Evolutionary conservation across 495 filamentous ascomycete species (phyloP).

Genomic region (Penicilliopsis zonata): DNA sequence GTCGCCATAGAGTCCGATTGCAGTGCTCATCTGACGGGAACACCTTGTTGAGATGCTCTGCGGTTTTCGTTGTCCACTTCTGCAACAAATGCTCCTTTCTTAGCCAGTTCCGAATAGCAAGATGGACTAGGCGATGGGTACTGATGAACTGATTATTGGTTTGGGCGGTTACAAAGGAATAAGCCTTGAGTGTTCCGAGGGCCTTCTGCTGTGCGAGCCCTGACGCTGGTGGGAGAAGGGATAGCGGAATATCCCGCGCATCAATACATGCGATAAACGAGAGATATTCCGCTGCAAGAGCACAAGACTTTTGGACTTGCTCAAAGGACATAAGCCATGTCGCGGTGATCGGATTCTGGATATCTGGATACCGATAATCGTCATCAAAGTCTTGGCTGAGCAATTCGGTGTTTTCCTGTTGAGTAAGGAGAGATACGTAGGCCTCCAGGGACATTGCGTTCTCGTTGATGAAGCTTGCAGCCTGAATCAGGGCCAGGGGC

Average conservation of each 20-base stretch:
- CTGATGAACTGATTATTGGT: constrained; percentile 5
- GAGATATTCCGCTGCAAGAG: constrained; percentile 26
- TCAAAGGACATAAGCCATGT: constrained; percentile 40
- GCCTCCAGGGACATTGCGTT: constrained; percentile 12
- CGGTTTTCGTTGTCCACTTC: constrained; percentile 5
- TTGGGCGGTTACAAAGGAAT: constrained; percentile 16
- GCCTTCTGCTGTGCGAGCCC: constrained; percentile 11
- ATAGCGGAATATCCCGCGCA: constrained; percentile 26
- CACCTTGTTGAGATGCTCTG: constrained; percentile 6
- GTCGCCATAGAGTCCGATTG: constrained; percentile 14
- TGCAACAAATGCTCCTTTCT: constrained; percentile 6
- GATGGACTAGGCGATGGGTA: constrained; percentile 24
- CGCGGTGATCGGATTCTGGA: constrained; percentile 23
- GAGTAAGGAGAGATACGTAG: constrained; percentile 18
- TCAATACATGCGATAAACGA: constrained; percentile 30
- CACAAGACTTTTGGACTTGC: constrained; percentile 19
- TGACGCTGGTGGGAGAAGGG: constrained; percentile 12
- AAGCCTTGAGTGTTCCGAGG: constrained; percentile 16
- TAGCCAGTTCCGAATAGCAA: constrained; percentile 22
- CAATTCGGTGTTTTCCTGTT: constrained; percentile 19
- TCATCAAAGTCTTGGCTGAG: constrained; percentile 29
- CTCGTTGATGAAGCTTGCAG: constrained; percentile 34
- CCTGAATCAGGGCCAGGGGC: constrained; percentile 37
- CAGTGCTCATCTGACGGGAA: constrained; percentile 11
- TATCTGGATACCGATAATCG: constrained; percentile 17